Percentiles rank a stretch among this genome's conserved stretches.
Conservation (phyloP, 2,329 filamentous ascomycete genomes). For the Fusarium sp. region DNA sequence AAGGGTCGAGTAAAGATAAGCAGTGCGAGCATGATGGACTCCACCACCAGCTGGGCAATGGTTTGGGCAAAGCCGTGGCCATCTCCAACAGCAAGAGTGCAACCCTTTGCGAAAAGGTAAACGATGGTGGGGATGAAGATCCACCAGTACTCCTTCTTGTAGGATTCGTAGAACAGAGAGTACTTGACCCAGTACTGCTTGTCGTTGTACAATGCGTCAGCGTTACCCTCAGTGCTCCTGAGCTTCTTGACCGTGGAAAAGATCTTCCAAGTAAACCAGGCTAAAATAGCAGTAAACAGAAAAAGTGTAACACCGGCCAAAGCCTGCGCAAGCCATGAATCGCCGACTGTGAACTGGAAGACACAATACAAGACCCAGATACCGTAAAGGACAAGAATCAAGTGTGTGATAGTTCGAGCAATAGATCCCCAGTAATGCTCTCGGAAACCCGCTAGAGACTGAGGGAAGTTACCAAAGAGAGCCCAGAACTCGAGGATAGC, state of each 20-base stretch:
- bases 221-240: slow-evolving; percentile 79
- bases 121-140: slow-evolving; percentile 88
- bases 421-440: slow-evolving; percentile 97
- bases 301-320: slow-evolving; percentile 84
- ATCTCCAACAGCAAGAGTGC: slow-evolving; percentile 84
- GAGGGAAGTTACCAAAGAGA: slow-evolving; percentile 86
- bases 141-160: slow-evolving; percentile 97
- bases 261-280: slow-evolving; percentile 86
- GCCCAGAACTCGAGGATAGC: slow-evolving; percentile 92
- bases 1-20: slow-evolving; percentile 89
- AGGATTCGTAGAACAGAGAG: slow-evolving; percentile 96
- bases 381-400: slow-evolving; percentile 92
- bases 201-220: slow-evolving; percentile 81
- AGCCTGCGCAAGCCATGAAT: slow-evolving; percentile 91
- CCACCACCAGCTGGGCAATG: slow-evolving; percentile 81
- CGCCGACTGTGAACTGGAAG: slow-evolving; percentile 92
- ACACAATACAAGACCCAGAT: slow-evolving; percentile 96
- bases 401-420: slow-evolving; percentile 85
- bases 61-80: slow-evolving; percentile 87
- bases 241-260: slow-evolving; percentile 78
- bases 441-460: slow-evolving; percentile 83
- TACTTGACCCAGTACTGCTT: slow-evolving; percentile 95
- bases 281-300: slow-evolving; percentile 83
- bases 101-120: slow-evolving; percentile 92
- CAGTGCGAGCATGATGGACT: slow-evolving; percentile 80